Evolutionary conservation across 371 early-diverging fungal genomes (phyloP), one percentile per base, ranked within the genome.

Genomic region (Mortierella sp.): DNA sequence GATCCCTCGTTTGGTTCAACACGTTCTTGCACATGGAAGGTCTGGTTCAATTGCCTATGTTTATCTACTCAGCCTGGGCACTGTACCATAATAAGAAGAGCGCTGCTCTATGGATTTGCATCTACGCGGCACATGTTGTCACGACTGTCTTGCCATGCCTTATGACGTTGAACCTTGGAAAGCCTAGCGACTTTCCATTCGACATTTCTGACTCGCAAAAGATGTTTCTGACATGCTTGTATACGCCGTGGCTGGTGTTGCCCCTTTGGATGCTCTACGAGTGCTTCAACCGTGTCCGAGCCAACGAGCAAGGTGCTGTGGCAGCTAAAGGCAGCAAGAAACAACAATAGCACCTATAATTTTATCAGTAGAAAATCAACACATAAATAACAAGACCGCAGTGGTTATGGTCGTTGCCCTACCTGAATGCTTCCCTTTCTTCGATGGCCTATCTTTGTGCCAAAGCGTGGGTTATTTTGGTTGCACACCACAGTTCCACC

Each of bases 51-150:
- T 18, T 84, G 47, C 84, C 84, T 18, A 40, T 84, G 59, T 84
- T 84, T 35, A 20, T 76, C 66, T 84, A 67, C 47, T 63, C 71
- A 9, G 75, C 80, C 12, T 76, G 70, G 67, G 62, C 64, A 5
- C 51, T 84, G 18, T 84, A 76, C 55, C 64, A 76, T 49, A 79
- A 84, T 66, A 72, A 70, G 28, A 64, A 40, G 43, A 72, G 73
- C 10, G 62, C 57, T 10, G 64, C 70, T 11, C 63, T 79, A 10
- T 72, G 76, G 72, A 70, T 76, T 66, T 76, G 80, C 35, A 52
- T 84, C 54, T 84, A 84, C 60, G 61, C 76, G 1, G 72, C 84
- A 6, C 84, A 84, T 79, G 84, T 84, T 37, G 62, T 76, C 49
- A 84, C 84, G 11, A 84, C 84, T 1, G 84, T 84, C 28, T 2